Percentiles rank a stretch among this genome's conserved stretches.
Conservation (phyloP, 371 early-diverging fungal species). For the Synchytrium microbalum region DNA sequence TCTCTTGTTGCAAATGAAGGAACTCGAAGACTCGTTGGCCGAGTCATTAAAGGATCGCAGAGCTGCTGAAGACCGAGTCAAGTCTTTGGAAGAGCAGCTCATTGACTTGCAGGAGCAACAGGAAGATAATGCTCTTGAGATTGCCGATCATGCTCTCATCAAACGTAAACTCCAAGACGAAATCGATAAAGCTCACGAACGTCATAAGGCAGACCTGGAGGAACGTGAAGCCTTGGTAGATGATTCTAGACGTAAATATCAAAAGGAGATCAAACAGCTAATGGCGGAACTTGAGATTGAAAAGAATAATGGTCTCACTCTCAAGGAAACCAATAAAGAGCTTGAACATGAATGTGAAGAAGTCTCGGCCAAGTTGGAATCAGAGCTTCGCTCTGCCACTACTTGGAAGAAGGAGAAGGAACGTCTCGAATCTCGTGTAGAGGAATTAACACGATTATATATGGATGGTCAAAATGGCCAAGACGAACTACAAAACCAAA, state of each 20-base stretch:
- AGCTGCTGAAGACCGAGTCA: constrained; percentile 49
- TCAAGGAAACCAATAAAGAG: constrained; percentile 55
- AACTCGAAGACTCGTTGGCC: constrained; percentile 52
- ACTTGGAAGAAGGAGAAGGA: constrained; percentile 63
- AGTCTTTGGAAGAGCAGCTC: constrained; percentile 51
- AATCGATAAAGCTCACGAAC: constrained; percentile 52
- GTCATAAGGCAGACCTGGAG: constrained; percentile 59
- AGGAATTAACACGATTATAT: constrained; percentile 48
- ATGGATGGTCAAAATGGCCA: constrained; percentile 34
- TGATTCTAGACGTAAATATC: constrained; percentile 53
- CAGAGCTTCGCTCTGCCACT: constrained; percentile 41
- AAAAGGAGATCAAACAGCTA: constrained; percentile 65
- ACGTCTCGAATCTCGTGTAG: constrained; percentile 44
- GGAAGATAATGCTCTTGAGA: constrained; percentile 58
- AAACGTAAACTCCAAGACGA: constrained; percentile 70
- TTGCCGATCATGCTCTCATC: constrained; percentile 54
- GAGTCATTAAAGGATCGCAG: constrained; percentile 49
- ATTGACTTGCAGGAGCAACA: constrained; percentile 57
- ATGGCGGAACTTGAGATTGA: constrained; percentile 67
- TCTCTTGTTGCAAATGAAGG: constrained; percentile 43
- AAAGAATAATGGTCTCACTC: constrained; percentile 46
- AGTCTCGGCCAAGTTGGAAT: constrained; percentile 41
- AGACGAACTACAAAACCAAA: constrained; percentile 48
- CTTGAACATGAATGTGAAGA: constrained; percentile 49
- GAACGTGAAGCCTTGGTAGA: constrained; percentile 60